Base-by-base conservation (phyloP, 768 basidiomycete species). In the Ephemerocybe angulata region DNA sequence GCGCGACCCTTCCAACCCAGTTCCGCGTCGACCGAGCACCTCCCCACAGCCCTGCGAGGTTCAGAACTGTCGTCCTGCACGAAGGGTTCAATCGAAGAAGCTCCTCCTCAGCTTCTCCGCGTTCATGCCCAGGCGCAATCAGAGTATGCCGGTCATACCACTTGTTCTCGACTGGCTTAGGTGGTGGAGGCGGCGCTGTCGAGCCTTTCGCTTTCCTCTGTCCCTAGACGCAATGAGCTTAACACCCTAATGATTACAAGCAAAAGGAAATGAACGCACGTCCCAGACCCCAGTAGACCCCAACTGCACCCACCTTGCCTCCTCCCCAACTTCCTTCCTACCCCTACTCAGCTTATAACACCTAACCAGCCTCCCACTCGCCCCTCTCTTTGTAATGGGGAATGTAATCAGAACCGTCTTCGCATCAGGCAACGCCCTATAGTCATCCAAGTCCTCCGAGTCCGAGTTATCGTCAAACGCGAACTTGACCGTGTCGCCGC, bases 31-130 rank as follows among this genome's bases (percentile, higher is more conserved):
- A 66, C 10, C 86, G 74, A 6, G 67, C 57, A 1, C 81, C 83
- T 21, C 86, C 85, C 82, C 83, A 87, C 7, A 88, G 70, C 0
- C 85, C 86, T 7, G 76, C 69, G 25, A 88, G 79, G 60, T 86
- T 79, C 30, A 88, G 71, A 1, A 88, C 81, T 1, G 80, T 80
- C 1, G 81, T 79, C 1, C 67, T 70, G n/a, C 66, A 60, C 0
- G 59, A 50, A 0, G 71, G 65, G 4, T 74, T 72, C 15, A 84
- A 62, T 0, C 68, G 64, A 10, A 86, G 72, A 12, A 86, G 71
- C 67, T 85, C 84, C 7, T 70, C 69, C 58, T 87, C 86, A 1
- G 81, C 79, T 21, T 61, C 66, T 10, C 79, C 78, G 6, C 85
- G 72, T 1, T 73, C 68, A n/a, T n/a, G n/a, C 33, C 77, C 79